Evolutionary conservation across 805 yeast species (phyloP), one percentile per base, ranked within the genome.

Genomic region (Barnettozyma salicaria): DNA sequence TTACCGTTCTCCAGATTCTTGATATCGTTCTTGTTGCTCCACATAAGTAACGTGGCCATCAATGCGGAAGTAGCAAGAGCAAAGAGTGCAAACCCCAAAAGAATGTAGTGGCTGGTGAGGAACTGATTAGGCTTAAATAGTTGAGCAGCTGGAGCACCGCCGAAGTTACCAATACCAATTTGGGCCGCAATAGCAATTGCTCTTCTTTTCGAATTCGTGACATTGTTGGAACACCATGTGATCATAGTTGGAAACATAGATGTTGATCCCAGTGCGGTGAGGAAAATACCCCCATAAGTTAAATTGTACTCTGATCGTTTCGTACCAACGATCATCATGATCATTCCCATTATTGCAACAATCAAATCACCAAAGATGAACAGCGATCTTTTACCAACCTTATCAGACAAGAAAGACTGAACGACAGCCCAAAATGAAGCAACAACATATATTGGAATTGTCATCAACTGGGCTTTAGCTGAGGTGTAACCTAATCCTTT

Each of bases 131-230:
- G 32, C 7, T 55, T 45, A 47, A 60, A 63, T 41, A 61, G 55
- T 37, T 61, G 61, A 26, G 63, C 51, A 11, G 59, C 52, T 42
- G 61, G 56, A 10, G 64, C 62, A 29, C 67, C 67, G 31, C 61
- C 58, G 27, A 63, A 56, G 44, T 63, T 63, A 29, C 67, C 68
- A 7, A 63, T 23, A 4, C 67, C 67, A 31, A 63, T 63, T 29
- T 63, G 68, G 27, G 60, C 50, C 10, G 64, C 67, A 54, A 62
- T 61, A 2, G 64, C 67, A 31, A 63, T 55, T 4, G 67, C 65
- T 27, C 67, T 44, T 46, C 63, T 61, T 42, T 59, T 56, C 13
- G 56, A 49, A 10, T 65, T 65, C 1, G 63, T 44, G 29, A 63
- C 47, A 38, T 63, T 63, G 45, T 59, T 61, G 6, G 67, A 55